Conservation (phyloP, 2,329 filamentous ascomycete genomes). For the Ambrosiella beaveri region DNA sequence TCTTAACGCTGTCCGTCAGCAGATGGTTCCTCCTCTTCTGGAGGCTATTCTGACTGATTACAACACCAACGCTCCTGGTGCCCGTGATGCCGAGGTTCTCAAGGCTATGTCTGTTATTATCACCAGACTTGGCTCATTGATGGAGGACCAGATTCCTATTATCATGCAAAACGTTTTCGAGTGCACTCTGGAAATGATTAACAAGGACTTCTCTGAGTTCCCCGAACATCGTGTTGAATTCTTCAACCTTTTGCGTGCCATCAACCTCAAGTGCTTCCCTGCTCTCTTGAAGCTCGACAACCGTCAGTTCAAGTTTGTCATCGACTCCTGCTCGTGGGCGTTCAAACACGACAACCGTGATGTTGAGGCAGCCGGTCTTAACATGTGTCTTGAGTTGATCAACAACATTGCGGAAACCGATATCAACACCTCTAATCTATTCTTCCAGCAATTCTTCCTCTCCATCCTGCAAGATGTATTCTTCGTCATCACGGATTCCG, state of each 20-base stretch:
- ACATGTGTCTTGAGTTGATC: constrained; percentile 95
- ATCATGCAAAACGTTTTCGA: constrained; percentile 99
- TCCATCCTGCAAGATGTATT: constrained; percentile 94
- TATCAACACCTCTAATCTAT: constrained; percentile 67
- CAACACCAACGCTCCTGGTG: constrained; percentile 89
- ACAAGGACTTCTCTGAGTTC: constrained; percentile 99
- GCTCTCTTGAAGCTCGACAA: constrained; percentile 85
- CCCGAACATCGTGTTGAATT: constrained; percentile 98
- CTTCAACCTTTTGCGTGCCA: constrained; percentile 88
- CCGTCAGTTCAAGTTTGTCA: constrained; percentile 97
- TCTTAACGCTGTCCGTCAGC: constrained; percentile 75
- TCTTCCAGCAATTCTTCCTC: constrained; percentile 97
- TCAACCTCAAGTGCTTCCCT: constrained; percentile 95
- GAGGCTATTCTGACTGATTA: constrained; percentile 93
- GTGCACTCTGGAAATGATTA: constrained; percentile 98
- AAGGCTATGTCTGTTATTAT: constrained; percentile 98
- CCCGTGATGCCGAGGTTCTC: constrained; percentile 87
- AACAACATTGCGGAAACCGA: constrained; percentile 95
- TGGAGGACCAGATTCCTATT: constrained; percentile 94
- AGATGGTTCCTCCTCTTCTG: constrained; percentile 87
- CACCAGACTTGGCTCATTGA: constrained; percentile 79
- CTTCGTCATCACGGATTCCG: constrained; percentile 91
- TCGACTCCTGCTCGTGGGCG: constrained; percentile 99
- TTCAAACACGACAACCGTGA: constrained; percentile 99
- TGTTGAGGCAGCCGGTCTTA: constrained; percentile 86